phyloP scores from a whole-genome alignment of 2,329 filamentous ascomycete species.

The Aspergillus amoenus region DNA sequence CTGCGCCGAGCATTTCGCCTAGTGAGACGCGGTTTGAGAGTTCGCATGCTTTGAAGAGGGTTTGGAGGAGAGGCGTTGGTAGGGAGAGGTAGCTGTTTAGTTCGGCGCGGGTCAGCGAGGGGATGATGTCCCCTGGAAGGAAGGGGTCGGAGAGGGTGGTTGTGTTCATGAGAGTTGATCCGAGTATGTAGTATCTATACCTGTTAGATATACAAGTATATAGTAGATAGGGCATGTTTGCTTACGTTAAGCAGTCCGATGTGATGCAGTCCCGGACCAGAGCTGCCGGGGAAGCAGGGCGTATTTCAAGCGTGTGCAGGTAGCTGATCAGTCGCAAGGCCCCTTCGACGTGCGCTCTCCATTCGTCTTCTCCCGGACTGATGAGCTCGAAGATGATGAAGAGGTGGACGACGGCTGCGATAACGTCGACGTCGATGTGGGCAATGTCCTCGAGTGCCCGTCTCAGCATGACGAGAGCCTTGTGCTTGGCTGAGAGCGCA shows the following conservation, averaged over 20 bases:
- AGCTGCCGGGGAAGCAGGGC: not conserved
- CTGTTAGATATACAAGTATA: too few relatives aligned
- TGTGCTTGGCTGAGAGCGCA: not conserved
- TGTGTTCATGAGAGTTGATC: not conserved
- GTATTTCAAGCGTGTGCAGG: not conserved
- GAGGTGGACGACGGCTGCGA: slow-evolving; percentile 1
- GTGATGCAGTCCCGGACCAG: not conserved
- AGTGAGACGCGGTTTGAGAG: not conserved
- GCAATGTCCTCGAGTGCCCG: not conserved
- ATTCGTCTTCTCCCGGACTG: not conserved
- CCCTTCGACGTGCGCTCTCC: slow-evolving; percentile 3
- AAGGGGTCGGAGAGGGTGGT: not conserved
- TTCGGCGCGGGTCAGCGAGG: slow-evolving; percentile 1
- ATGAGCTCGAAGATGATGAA: slow-evolving; percentile 10
- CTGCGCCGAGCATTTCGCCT: not conserved
- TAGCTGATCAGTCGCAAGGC: slow-evolving; percentile 1
- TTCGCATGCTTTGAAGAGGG: slow-evolving; percentile 7
- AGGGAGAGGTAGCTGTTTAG: slow-evolving; percentile 5
- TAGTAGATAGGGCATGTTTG: not conserved
- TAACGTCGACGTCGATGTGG: not conserved
- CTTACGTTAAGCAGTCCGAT: slow-evolving; percentile 1
- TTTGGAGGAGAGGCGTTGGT: not conserved
- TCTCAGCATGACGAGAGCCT: not conserved
- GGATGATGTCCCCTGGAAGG: not conserved
- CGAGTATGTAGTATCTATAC: not conserved